These are phyloP conservation scores for Xylaria castorea DNA, from an alignment of 495 filamentous ascomycete species.

Conservation along the genomic window DNA sequence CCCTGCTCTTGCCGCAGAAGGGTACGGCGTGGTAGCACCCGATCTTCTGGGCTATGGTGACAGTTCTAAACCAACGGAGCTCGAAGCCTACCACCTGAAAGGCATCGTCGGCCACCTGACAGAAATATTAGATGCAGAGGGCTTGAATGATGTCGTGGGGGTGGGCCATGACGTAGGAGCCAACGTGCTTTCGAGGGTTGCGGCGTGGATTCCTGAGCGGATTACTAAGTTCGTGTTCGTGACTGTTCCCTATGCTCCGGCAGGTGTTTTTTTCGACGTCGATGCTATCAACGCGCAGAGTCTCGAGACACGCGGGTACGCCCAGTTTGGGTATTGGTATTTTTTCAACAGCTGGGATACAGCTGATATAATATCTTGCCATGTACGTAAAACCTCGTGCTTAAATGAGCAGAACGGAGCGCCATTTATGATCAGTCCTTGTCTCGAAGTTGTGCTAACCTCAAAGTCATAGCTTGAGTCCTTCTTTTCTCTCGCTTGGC, in stretches of 20 bases:
- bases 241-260: slow-evolving; percentile 26
- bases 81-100: slow-evolving; percentile 44
- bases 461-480: neutral
- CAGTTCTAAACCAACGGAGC: slow-evolving; percentile 45
- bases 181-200: slow-evolving; percentile 28
- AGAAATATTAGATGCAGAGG: slow-evolving; percentile 38
- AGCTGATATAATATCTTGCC: neutral
- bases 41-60: slow-evolving; percentile 55
- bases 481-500: neutral
- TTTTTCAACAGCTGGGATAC: slow-evolving; percentile 27
- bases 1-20: slow-evolving; percentile 37
- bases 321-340: slow-evolving; percentile 31
- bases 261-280: slow-evolving; percentile 28
- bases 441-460: neutral
- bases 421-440: neutral
- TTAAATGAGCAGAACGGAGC: neutral
- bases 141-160: slow-evolving; percentile 36
- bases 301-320: slow-evolving; percentile 29
- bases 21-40: slow-evolving; percentile 52
- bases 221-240: slow-evolving; percentile 34
- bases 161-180: slow-evolving; percentile 47
- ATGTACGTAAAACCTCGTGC: neutral
- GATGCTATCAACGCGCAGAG: slow-evolving; percentile 26
- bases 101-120: slow-evolving; percentile 43
- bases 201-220: slow-evolving; percentile 19